Conservation (phyloP, 2,329 filamentous ascomycete genomes). For the Botryotinia narcissicola region DNA sequence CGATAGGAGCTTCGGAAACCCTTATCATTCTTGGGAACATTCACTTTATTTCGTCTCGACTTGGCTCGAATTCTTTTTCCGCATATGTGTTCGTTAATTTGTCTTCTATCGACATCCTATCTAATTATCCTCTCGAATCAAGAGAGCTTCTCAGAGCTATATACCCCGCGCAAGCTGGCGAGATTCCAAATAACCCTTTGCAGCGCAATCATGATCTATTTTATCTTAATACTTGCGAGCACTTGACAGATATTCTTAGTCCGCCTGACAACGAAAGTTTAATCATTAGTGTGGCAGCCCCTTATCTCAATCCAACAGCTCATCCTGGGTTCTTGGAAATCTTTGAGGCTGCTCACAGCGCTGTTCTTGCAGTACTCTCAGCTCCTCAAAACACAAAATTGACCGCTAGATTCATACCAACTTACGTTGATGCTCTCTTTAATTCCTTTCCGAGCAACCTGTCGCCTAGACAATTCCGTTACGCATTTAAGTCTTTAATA, state of each 20-base stretch:
- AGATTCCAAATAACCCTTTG: conserved; percentile 61
- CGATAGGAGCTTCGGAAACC: conserved; percentile 58
- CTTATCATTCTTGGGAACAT: conserved; percentile 63
- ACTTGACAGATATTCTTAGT: conserved; percentile 60
- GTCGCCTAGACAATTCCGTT: conserved; percentile 65
- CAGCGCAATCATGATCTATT: conserved; percentile 68
- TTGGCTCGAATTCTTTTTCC: conserved; percentile 62
- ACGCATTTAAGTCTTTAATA: conserved; percentile 67
- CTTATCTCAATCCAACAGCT: conserved; percentile 55
- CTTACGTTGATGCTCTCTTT: conserved; percentile 67
- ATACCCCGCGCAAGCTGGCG: conserved; percentile 42
- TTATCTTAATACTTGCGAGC: conserved; percentile 69
- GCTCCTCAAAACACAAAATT: conserved; percentile 61
- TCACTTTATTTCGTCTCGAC: conserved; percentile 66
- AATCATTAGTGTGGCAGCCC: conserved; percentile 58
- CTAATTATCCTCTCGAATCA: conserved; percentile 57
- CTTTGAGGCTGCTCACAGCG: conserved; percentile 70
- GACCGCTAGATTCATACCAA: conserved; percentile 60
- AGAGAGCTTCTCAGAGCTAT: conserved; percentile 53
- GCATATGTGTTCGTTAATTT: conserved; percentile 69
- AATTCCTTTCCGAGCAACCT: conserved; percentile 64
- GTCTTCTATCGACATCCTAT: conserved; percentile 66
- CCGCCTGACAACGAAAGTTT: conserved; percentile 57
- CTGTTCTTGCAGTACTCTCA: conserved; percentile 66
- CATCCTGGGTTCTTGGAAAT: conserved; percentile 54